phyloP scores from a whole-genome alignment of 2,329 filamentous ascomycete species.

The Kalmusia sp. region DNA sequence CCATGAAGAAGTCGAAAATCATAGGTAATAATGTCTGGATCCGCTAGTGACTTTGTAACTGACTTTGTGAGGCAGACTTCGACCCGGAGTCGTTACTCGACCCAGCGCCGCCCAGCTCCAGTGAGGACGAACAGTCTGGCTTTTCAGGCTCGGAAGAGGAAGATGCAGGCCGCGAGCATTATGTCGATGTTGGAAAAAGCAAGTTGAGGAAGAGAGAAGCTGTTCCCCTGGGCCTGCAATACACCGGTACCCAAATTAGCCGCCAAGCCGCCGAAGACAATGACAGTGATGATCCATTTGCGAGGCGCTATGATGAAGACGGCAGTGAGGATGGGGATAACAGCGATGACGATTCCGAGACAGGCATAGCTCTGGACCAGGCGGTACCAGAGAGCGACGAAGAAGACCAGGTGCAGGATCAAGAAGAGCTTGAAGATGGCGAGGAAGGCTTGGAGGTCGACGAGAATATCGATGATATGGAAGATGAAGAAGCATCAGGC shows the following conservation, averaged over 20 bases:
- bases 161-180: constrained; percentile 81
- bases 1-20: constrained; percentile 35
- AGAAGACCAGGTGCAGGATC: constrained; percentile 52
- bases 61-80: constrained; percentile 64
- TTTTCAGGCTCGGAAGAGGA: constrained; percentile 52
- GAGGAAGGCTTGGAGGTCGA: constrained; percentile 52
- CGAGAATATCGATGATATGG: constrained; percentile 51
- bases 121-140: constrained; percentile 62
- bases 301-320: constrained; percentile 51
- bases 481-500: constrained; percentile 53
- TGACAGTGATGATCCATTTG: constrained; percentile 61
- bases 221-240: constrained; percentile 76
- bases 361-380: constrained; percentile 49
- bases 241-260: constrained; percentile 78
- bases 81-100: constrained; percentile 75
- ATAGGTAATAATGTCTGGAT: constrained; percentile 22
- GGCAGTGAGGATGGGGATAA: constrained; percentile 17
- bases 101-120: constrained; percentile 61
- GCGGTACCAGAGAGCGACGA: constrained; percentile 58
- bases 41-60: not conserved
- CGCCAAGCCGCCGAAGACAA: constrained; percentile 67
- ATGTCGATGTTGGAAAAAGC: constrained; percentile 83
- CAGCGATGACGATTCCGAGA: constrained; percentile 53
- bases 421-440: constrained; percentile 54
- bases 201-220: constrained; percentile 78